A percentile compares a stretch with the other conserved stretches of the same genome.
Conservation (phyloP, 495 filamentous ascomycete genomes). For the Neurospora sp. region DNA sequence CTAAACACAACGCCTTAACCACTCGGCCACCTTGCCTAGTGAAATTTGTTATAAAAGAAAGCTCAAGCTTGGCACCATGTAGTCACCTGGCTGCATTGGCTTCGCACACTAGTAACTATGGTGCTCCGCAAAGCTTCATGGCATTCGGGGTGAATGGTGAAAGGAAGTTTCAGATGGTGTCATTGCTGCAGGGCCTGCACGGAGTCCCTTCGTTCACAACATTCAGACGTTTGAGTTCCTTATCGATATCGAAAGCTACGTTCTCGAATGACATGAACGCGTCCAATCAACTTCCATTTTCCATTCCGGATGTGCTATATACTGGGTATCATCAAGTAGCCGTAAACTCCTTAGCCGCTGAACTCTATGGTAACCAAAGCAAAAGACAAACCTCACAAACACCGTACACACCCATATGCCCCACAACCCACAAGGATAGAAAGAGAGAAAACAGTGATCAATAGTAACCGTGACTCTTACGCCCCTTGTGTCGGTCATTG, state of each 20-base stretch:
- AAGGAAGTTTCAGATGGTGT: background rate
- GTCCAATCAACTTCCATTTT: background rate
- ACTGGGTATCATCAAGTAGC: background rate
- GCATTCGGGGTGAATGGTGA: no score
- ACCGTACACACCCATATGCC: background rate
- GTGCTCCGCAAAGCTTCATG: background rate
- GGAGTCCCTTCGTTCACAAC: background rate
- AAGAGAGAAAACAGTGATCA: background rate
- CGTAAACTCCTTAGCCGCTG: background rate
- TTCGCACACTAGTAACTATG: background rate
- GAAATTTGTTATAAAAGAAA: background rate
- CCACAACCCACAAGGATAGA: background rate
- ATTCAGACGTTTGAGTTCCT: background rate
- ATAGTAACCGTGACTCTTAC: constrained; percentile 12
- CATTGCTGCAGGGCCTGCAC: background rate
- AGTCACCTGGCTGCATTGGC: background rate
- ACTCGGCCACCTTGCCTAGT: background rate
- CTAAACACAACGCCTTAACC: constrained; percentile 1
- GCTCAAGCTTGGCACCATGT: background rate
- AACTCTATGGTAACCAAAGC: background rate
- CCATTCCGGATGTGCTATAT: background rate
- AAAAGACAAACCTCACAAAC: background rate
- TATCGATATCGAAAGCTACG: background rate
- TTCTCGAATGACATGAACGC: background rate
- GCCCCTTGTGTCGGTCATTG: constrained; percentile 12